Evolutionary conservation across 2,329 filamentous ascomycete species (phyloP).

Genomic region (Trichoderma guizhouense): DNA sequence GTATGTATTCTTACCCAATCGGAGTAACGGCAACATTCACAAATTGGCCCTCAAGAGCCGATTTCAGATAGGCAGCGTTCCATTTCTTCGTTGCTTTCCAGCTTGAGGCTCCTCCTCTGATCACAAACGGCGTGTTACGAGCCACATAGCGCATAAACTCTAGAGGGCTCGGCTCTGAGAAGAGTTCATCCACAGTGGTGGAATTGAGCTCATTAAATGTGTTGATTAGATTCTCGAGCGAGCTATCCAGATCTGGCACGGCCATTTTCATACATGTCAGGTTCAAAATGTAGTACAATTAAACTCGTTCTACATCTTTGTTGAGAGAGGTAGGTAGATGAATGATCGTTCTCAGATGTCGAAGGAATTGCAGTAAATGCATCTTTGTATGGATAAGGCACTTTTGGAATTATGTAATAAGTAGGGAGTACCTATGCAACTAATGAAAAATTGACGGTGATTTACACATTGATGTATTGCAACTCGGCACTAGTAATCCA

Average conservation of each 20-base stretch:
- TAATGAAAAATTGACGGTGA: background rate
- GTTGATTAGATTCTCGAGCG: slow-evolving; percentile 52
- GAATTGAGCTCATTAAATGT: slow-evolving; percentile 73
- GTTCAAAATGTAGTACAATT: background rate
- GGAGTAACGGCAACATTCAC: slow-evolving; percentile 81
- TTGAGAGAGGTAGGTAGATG: background rate
- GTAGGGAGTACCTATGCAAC: background rate
- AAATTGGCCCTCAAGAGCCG: slow-evolving; percentile 49
- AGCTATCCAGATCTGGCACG: background rate
- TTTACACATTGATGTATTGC: background rate
- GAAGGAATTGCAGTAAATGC: background rate
- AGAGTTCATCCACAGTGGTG: slow-evolving; percentile 56
- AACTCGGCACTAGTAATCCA: background rate
- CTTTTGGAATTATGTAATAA: background rate
- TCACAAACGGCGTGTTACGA: slow-evolving; percentile 70
- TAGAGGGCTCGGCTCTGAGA: slow-evolving; percentile 65
- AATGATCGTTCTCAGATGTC: background rate
- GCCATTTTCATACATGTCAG: background rate
- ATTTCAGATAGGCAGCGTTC: slow-evolving; percentile 57
- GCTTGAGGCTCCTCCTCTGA: slow-evolving; percentile 57
- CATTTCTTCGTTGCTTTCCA: slow-evolving; percentile 65
- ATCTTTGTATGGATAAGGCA: background rate
- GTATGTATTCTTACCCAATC: slow-evolving; percentile 48
- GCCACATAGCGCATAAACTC: slow-evolving; percentile 78
- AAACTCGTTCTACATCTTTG: background rate